Conservation (phyloP, 139 green algal genomes). For the Coelastrella sp. region DNA sequence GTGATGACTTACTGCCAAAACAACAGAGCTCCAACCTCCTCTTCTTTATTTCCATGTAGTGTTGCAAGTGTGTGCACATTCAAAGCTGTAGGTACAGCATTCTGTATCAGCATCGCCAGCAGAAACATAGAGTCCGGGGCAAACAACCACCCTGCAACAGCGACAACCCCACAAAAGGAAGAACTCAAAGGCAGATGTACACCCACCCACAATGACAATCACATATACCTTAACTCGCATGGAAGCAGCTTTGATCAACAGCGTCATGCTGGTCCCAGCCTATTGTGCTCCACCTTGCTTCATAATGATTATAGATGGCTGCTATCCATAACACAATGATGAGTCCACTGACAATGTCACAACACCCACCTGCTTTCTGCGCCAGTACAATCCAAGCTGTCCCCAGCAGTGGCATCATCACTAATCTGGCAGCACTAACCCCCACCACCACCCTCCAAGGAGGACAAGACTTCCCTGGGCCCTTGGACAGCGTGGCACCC, state of each 20-base stretch:
- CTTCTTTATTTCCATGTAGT: conserved; percentile 44
- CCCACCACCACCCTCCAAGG: conserved; percentile 2
- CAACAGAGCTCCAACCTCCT: conserved; percentile 47
- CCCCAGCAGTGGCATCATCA: conserved; percentile 44
- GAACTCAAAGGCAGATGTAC: no score
- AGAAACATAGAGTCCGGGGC: conserved; percentile 46
- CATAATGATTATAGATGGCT: not conserved
- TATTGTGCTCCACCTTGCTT: no score
- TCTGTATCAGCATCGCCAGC: conserved; percentile 52
- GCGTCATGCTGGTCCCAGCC: no score
- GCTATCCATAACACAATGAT: no score
- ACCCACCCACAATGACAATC: not conserved
- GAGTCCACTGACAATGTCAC: no score
- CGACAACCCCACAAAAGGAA: no score
- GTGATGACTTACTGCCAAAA: conserved; percentile 52
- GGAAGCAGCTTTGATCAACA: no score
- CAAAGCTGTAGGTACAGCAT: conserved; percentile 45
- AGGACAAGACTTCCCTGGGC: conserved; percentile 22
- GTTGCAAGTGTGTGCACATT: conserved; percentile 53
- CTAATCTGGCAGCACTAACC: conserved; percentile 20
- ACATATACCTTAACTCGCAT: not conserved
- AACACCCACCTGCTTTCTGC: not conserved
- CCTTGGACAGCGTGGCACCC: conserved; percentile 38
- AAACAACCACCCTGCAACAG: conserved; percentile 12
- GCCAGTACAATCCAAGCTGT: conserved; percentile 27